Evolutionary conservation across 2,329 filamentous ascomycete species (phyloP).

Genomic region (Fusarium napiforme): DNA sequence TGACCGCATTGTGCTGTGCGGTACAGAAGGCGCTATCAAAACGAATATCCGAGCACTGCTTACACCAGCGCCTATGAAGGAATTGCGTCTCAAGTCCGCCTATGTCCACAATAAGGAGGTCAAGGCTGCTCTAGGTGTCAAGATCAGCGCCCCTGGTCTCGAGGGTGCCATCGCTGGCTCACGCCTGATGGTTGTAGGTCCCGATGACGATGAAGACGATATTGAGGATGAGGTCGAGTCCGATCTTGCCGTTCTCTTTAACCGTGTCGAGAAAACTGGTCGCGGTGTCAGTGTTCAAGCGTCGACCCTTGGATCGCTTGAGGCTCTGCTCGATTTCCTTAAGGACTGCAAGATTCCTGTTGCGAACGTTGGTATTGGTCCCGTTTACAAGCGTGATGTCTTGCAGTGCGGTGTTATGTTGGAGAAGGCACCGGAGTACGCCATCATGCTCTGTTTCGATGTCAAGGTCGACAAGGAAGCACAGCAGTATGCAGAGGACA

Average conservation of each 20-base stretch:
- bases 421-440: slow-evolving; percentile 92
- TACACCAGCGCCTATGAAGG: slow-evolving; percentile 91
- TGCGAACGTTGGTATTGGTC: slow-evolving; percentile 95
- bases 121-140: slow-evolving; percentile 97
- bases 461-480: slow-evolving; percentile 99
- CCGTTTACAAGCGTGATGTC: slow-evolving; percentile 97
- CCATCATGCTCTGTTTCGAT: slow-evolving; percentile 99
- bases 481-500: slow-evolving; percentile 87
- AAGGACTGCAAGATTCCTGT: slow-evolving; percentile 97
- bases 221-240: slow-evolving; percentile 96
- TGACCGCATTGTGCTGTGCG: slow-evolving; percentile 93
- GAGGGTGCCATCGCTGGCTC: slow-evolving; percentile 97
- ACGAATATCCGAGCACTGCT: slow-evolving; percentile 96
- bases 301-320: slow-evolving; percentile 94
- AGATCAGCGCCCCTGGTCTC: slow-evolving; percentile 95
- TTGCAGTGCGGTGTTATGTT: slow-evolving; percentile 96
- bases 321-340: slow-evolving; percentile 95
- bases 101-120: slow-evolving; percentile 99
- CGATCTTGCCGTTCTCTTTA: slow-evolving; percentile 90
- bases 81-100: slow-evolving; percentile 91
- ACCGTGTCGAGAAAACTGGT: slow-evolving; percentile 89
- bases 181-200: slow-evolving; percentile 90
- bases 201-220: slow-evolving; percentile 96
- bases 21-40: slow-evolving; percentile 93
- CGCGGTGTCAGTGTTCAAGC: slow-evolving; percentile 97